Base-by-base conservation (phyloP, 305 asterid genomes). In the Petunia hybrid region DNA sequence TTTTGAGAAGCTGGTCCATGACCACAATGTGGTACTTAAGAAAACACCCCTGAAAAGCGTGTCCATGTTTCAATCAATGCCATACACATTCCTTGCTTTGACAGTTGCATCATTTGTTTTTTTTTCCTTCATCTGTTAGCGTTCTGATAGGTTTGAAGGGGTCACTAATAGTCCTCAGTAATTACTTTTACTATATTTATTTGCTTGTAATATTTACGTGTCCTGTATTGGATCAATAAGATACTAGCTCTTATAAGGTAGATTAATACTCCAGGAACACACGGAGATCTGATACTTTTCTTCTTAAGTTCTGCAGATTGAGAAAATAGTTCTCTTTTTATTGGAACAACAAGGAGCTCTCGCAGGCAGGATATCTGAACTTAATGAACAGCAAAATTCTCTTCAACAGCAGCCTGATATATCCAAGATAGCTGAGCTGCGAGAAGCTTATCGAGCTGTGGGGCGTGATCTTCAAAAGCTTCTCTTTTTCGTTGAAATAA, bases 391-490 rank as follows among this genome's bases (percentile, higher is more conserved):
- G 71, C 95, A 94, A 85, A 91, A 93, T 13, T 67, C 76, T 79
- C 92, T 94, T 84, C 97, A 91, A 83, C 93, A 92, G 77, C 85
- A 88, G 82, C 97, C 98, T 61, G 98, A 96, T 84, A 84, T 95
- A 84, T 84, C 94, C 78, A 94, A 85, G 86, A 85, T 92, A 87
- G 76, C 89, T 45, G 98, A 93, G 83, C 88, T 96, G 39, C 91
- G 98, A 64, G 98, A 94, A 88, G 89, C 93, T 82, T 94, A 96
- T 84, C 89, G 97, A 89, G 94, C 80, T 78, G 98, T 92, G 65
- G 99, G 97, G 40, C 93, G 91, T 81, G 97, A 94, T 87, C 98
- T 96, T 81, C 85, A 93, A 55, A 91, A 89, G 89, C 99, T 96
- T 83, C 94, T 94, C 46, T 87, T 87, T 86, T 96, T 94, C 66